A percentile compares a stretch with the other conserved stretches of the same genome.
Conservation (phyloP, 139 green algal genomes). For the Eudorina sp. region DNA sequence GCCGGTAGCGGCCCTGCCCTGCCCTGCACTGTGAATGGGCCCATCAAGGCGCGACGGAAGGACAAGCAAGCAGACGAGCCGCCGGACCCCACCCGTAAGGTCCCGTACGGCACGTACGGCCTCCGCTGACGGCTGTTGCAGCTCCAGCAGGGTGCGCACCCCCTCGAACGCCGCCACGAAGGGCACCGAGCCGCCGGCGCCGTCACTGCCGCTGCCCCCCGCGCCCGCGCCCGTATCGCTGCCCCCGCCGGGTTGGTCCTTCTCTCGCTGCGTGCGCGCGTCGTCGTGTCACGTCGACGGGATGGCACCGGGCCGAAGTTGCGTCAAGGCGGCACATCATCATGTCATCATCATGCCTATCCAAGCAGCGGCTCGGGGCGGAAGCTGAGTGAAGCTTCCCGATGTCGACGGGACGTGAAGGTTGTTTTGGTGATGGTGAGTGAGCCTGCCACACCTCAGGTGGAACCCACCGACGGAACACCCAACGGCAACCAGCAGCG, state of each 20-base stretch:
- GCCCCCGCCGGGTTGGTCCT: not conserved
- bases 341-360: too few relatives aligned
- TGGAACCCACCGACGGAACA: too few relatives aligned
- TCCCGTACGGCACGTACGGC: conserved; percentile 23
- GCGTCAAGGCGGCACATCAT: too few relatives aligned
- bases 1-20: not conserved
- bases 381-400: too few relatives aligned
- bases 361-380: too few relatives aligned
- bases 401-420: too few relatives aligned
- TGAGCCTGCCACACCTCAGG: too few relatives aligned
- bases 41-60: not conserved
- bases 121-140: conserved; percentile 21
- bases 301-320: too few relatives aligned
- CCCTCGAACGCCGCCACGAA: conserved; percentile 11
- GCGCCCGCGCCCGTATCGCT: not conserved
- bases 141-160: conserved; percentile 28
- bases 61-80: not conserved
- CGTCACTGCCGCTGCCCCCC: not conserved
- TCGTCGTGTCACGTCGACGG: too few relatives aligned
- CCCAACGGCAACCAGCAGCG: too few relatives aligned
- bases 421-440: too few relatives aligned
- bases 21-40: not conserved
- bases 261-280: not conserved
- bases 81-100: not conserved
- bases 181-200: not conserved